Conservation (phyloP, 2,329 filamentous ascomycete genomes). For the Ophiostoma angusticollis region DNA sequence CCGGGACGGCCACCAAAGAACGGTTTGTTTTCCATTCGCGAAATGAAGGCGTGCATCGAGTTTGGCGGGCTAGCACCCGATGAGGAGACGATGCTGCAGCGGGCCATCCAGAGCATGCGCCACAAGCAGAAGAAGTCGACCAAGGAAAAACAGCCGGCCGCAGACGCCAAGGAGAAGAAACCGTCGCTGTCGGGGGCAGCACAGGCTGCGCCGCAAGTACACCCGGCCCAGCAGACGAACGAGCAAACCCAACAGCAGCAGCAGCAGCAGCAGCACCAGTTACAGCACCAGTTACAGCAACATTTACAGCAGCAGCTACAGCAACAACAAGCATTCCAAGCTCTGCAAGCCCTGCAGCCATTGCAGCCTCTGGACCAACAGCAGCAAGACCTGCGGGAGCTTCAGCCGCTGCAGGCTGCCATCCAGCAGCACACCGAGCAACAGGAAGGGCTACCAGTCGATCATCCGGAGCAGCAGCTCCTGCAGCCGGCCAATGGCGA, state of each 20-base stretch:
- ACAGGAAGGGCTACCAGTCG: too few species aligned
- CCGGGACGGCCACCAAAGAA: constrained; percentile 75
- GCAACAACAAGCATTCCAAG: neutral
- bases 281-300: neutral
- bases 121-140: constrained; percentile 7
- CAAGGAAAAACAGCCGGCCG: neutral
- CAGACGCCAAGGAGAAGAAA: constrained; percentile 1
- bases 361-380: neutral
- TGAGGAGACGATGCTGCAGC: neutral
- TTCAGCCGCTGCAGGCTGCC: neutral
- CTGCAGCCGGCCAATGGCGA: neutral
- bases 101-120: constrained; percentile 6
- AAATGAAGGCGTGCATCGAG: constrained; percentile 43
- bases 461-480: too few species aligned
- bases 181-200: too few species aligned
- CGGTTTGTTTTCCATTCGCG: constrained; percentile 69
- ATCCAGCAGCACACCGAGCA: neutral
- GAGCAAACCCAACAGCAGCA: neutral
- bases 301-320: constrained; percentile 1
- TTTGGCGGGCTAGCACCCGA: constrained; percentile 1
- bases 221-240: neutral
- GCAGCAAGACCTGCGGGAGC: neutral
- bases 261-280: neutral
- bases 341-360: constrained; percentile 14
- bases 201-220: neutral